Percentiles rank a stretch among this genome's conserved stretches.
phyloP scores from a whole-genome alignment of 179 eudicot genomes.

The Spinacia oleracea region DNA sequence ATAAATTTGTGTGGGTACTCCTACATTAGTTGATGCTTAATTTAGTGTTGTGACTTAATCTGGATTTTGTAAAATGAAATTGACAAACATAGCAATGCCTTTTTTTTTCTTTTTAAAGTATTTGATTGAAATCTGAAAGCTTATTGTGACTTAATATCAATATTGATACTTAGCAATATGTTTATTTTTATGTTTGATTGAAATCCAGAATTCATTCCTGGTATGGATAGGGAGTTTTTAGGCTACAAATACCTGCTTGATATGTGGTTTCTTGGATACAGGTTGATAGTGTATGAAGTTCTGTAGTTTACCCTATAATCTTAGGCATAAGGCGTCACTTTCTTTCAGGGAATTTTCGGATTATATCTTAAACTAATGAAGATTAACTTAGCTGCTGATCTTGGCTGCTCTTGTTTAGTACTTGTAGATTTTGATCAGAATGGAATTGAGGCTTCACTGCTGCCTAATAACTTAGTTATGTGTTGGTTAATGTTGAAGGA shows the following conservation, averaged over 20 bases:
- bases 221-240: no score
- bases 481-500: neutral
- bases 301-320: neutral
- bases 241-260: no score
- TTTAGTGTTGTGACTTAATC: neutral
- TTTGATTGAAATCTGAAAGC: neutral
- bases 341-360: no score
- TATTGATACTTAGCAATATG: slow-evolving; percentile 13
- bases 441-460: neutral
- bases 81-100: slow-evolving; percentile 10
- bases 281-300: no score
- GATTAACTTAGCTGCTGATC: neutral
- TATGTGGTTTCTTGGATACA: no score
- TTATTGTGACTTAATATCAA: neutral
- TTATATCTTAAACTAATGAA: neutral
- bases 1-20: slow-evolving; percentile 30
- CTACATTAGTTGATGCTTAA: slow-evolving; percentile 21
- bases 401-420: no score
- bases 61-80: slow-evolving; percentile 15
- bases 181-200: neutral
- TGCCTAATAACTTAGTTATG: neutral
- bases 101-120: neutral
- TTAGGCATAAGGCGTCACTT: no score
- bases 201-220: neutral
- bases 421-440: neutral